phyloP scores from a whole-genome alignment of 805 yeast species.

The Maudiozyma pseudohumilis region DNA sequence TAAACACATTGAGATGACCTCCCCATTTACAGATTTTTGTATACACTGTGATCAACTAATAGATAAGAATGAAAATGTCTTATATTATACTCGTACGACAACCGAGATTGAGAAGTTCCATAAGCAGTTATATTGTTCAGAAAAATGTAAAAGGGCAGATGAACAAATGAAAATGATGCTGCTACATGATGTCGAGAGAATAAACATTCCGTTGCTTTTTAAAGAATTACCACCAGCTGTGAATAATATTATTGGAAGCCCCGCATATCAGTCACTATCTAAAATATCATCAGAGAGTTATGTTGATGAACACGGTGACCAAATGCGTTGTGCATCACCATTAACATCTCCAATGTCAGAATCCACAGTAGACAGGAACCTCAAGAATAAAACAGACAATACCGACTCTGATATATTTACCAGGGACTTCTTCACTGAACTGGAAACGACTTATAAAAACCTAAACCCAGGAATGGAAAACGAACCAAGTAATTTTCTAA shows the following conservation, averaged over 20 bases:
- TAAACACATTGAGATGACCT: neutral
- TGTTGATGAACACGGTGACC: no score
- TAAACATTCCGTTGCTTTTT: neutral
- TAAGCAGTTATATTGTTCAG: conserved; percentile 3
- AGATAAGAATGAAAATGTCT: neutral
- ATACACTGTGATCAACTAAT: conserved; percentile 6
- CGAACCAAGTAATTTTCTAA: neutral
- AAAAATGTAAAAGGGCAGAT: conserved; percentile 1
- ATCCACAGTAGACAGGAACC: no score
- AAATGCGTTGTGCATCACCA: no score
- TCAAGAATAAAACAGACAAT: neutral
- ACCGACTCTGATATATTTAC: neutral
- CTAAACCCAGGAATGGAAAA: neutral
- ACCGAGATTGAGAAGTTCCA: neutral
- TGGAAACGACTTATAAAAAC: neutral
- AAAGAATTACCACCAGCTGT: neutral
- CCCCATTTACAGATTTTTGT: conserved; percentile 5
- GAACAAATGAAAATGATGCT: neutral
- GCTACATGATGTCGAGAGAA: neutral
- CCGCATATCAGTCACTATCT: no score
- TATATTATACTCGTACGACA: neutral
- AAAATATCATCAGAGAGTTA: no score
- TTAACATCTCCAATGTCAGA: no score
- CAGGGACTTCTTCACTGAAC: neutral
- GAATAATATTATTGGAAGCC: no score